phyloP scores from a whole-genome alignment of 768 basidiomycete species.

The Inosperma sp. region DNA sequence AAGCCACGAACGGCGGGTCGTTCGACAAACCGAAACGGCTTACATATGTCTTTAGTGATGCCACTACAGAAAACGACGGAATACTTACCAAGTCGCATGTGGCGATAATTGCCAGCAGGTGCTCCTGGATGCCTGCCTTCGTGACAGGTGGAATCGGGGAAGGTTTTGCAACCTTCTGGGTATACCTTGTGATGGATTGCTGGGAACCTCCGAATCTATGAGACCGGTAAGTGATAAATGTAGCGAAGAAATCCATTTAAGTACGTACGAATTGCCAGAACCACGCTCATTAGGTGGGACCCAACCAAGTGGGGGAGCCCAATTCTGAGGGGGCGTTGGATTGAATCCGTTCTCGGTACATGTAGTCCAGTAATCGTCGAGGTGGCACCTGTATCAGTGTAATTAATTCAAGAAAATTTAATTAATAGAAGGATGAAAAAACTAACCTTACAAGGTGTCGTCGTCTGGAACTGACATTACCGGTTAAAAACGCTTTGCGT shows the following conservation, averaged over 20 bases:
- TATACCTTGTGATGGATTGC: slow-evolving; percentile 5
- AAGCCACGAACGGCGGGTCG: slow-evolving; percentile 10
- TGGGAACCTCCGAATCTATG: too few species aligned
- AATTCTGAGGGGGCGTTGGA: background rate
- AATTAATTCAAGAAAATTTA: background rate
- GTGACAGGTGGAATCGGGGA: slow-evolving; percentile 3
- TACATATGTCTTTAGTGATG: background rate
- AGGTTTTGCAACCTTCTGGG: slow-evolving; percentile 1
- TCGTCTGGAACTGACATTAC: background rate
- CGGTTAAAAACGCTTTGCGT: background rate
- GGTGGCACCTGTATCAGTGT: background rate
- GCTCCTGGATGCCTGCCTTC: slow-evolving; percentile 16
- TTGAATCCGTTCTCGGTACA: background rate
- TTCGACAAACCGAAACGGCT: slow-evolving; percentile 19
- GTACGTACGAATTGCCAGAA: background rate
- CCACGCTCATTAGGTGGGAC: background rate
- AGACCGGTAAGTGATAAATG: background rate
- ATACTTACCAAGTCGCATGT: slow-evolving; percentile 15
- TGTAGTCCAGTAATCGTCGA: background rate
- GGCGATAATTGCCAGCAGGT: slow-evolving; percentile 16
- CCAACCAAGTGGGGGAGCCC: background rate
- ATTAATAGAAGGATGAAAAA: too few species aligned
- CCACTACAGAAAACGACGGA: background rate
- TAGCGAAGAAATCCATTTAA: background rate
- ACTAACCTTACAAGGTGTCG: background rate